Evolutionary conservation across 2,329 filamentous ascomycete genomes (phyloP), one percentile per base, ranked within the genome.

Genomic region (Anthostomella pinea): DNA sequence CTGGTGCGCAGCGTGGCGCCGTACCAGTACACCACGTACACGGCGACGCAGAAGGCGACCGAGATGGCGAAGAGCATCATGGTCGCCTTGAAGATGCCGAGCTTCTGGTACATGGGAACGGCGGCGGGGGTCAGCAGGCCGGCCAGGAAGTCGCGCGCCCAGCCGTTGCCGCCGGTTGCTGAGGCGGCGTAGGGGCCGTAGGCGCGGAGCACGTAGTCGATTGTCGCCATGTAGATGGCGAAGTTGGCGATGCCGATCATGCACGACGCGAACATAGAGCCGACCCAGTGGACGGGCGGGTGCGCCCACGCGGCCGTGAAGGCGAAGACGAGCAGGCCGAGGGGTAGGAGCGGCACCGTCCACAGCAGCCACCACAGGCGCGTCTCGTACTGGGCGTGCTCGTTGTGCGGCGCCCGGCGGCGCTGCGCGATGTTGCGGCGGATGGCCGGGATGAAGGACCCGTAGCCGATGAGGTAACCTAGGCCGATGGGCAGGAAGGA

Each of bases 181-280:
- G 82, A 86, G 2, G 84, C 83, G 2, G 82, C 78, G 57, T 86
- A 87, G 0, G 78, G 77, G 0, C 84, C 85, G 51, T 87, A 87
- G 1, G 83, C 80, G 39, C 79, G 81, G 22, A 87, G 77, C 76
- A 87, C 86, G 64, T 88, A 88, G 59, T 88, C 81, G 46, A 87
- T 84, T 1, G 82, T 85, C 1, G 82, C 80, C 78, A 85, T 85
- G 64, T 87, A 87, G 39, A 86, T 85, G 21, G 75, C 67, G 24
- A 83, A 85, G 53, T 88, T 88, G 37, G 83, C 83, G 33, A 88
- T 81, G 15, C 82, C 85, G 33, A 88, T 79, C 28, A 85, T 66
- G 11, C 69, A 70, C 2, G 73, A 71, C 46, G 82, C 85, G 30
- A 86, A 63, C 66, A 83, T 75, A 3, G 80, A 79, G 0, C 72